Evolutionary conservation across 352 stramenopile genomes (phyloP).

Genomic region (Phytophthora foliorum): DNA sequence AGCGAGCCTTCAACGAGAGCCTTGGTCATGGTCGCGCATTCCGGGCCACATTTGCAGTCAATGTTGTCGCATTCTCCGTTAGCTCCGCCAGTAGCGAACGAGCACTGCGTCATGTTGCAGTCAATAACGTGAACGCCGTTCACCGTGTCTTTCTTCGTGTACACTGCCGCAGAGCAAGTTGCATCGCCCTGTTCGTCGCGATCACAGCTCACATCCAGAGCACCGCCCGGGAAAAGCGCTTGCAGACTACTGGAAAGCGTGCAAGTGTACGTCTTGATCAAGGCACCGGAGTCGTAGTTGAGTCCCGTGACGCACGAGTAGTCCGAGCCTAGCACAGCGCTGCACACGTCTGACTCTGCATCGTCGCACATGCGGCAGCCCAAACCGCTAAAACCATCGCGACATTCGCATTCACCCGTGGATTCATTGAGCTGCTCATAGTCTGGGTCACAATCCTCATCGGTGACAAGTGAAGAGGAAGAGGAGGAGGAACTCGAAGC

Average conservation of each 20-base stretch:
- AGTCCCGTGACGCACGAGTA: conserved; percentile 61
- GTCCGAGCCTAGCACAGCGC: conserved; percentile 34
- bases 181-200: conserved; percentile 32
- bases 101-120: conserved; percentile 63
- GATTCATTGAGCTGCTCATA: conserved; percentile 63
- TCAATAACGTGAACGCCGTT: conserved; percentile 68
- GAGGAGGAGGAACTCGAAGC: conserved; percentile 15
- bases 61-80: conserved; percentile 58
- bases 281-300: conserved; percentile 45
- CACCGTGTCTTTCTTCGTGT: conserved; percentile 59
- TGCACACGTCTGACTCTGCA: conserved; percentile 33
- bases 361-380: conserved; percentile 65
- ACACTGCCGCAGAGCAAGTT: conserved; percentile 73
- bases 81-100: conserved; percentile 50
- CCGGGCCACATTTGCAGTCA: conserved; percentile 65
- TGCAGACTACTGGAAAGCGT: conserved; percentile 57
- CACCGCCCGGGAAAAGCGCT: conserved; percentile 68
- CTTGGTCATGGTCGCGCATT: conserved; percentile 66
- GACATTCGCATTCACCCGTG: conserved; percentile 62
- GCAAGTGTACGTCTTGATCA: conserved; percentile 78
- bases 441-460: conserved; percentile 51
- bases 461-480: conserved; percentile 9
- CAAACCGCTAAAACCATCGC: conserved; percentile 61
- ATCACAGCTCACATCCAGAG: conserved; percentile 68
- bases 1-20: conserved; percentile 67